A percentile compares a stretch with the other conserved stretches of the same genome.
These are phyloP conservation scores for Vitis riparia DNA, from an alignment of 164 flowering plant genomes.

Conservation along the genomic window DNA sequence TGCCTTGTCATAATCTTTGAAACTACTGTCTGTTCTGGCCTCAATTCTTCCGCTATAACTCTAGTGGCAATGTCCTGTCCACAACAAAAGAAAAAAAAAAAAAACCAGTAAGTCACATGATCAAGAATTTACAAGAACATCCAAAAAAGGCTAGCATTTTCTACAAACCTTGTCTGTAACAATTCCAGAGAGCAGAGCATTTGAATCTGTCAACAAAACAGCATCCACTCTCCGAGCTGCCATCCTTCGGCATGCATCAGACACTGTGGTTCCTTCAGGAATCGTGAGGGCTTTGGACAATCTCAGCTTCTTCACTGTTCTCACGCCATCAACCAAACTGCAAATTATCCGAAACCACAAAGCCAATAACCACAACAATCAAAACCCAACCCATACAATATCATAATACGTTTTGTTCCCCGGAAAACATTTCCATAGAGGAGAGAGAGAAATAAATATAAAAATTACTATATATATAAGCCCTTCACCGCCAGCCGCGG, in stretches of 20 bases:
- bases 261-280: conserved; percentile 90
- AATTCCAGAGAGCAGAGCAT: conserved; percentile 87
- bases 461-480: too few species aligned
- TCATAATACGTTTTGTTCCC: too few species aligned
- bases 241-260: conserved; percentile 94
- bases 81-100: conserved; percentile 6
- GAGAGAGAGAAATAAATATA: too few species aligned
- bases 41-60: conserved; percentile 88
- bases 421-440: too few species aligned
- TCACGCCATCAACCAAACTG: conserved; percentile 61
- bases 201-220: conserved; percentile 82
- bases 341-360: not conserved
- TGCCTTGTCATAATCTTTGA: conserved; percentile 93
- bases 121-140: too few species aligned
- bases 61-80: conserved; percentile 79
- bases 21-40: conserved; percentile 84
- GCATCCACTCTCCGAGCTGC: conserved; percentile 90
- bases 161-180: conserved; percentile 77
- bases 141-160: not conserved
- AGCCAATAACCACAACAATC: not conserved
- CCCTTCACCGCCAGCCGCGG: too few species aligned
- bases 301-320: conserved; percentile 93
- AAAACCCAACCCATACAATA: not conserved
- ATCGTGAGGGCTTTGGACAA: conserved; percentile 91
- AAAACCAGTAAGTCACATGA: not conserved